Conservation (phyloP, 495 filamentous ascomycete species). For the Baudoinia panamericana region DNA sequence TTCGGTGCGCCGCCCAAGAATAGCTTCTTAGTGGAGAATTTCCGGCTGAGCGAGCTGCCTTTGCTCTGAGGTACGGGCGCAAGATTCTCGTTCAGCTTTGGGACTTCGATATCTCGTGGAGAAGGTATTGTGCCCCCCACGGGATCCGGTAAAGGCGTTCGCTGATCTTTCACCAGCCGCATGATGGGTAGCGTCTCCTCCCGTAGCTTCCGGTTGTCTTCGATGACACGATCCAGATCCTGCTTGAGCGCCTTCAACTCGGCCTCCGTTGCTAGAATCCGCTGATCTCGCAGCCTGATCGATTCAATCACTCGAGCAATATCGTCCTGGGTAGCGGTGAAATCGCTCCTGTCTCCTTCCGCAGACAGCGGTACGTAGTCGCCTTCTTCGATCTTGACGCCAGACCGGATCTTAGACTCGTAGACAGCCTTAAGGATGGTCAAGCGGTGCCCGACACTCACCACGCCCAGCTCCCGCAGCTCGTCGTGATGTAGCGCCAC, state of each 20-base stretch:
- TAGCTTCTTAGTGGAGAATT: slow-evolving; percentile 84
- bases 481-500: slow-evolving; percentile 83
- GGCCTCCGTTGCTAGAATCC: slow-evolving; percentile 63
- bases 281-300: slow-evolving; percentile 73
- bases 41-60: slow-evolving; percentile 49
- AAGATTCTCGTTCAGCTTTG: slow-evolving; percentile 20
- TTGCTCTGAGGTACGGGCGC: slow-evolving; percentile 28
- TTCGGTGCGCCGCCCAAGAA: slow-evolving; percentile 73
- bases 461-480: slow-evolving; percentile 84
- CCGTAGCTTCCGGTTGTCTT: slow-evolving; percentile 71
- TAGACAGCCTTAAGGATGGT: slow-evolving; percentile 92
- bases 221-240: slow-evolving; percentile 35
- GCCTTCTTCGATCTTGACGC: slow-evolving; percentile 77
- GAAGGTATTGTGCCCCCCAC: slow-evolving; percentile 27
- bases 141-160: slow-evolving; percentile 65
- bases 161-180: slow-evolving; percentile 76
- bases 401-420: slow-evolving; percentile 84
- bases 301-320: slow-evolving; percentile 78
- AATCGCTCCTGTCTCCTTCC: slow-evolving; percentile 71
- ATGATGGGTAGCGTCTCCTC: slow-evolving; percentile 85
- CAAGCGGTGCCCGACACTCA: slow-evolving; percentile 82
- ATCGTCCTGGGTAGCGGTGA: slow-evolving; percentile 80
- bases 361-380: slow-evolving; percentile 91
- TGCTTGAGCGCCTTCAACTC: slow-evolving; percentile 59
- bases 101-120: slow-evolving; percentile 26